phyloP scores from a whole-genome alignment of 148 eudicot species.

The Nepenthes gracilis region DNA sequence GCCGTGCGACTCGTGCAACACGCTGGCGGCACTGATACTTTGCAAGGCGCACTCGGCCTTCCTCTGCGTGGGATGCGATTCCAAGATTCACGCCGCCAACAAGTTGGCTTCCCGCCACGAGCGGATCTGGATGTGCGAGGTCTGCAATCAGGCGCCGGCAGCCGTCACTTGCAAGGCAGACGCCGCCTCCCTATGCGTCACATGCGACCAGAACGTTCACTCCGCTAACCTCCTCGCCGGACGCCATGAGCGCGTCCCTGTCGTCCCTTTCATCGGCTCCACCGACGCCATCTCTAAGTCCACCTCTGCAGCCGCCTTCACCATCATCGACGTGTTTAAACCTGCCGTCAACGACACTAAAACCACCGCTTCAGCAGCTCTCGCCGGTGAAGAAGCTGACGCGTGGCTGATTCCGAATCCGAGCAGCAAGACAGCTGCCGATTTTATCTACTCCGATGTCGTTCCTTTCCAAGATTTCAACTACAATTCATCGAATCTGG shows the following conservation, averaged over 20 bases:
- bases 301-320: conserved; percentile 9
- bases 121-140: conserved; percentile 77
- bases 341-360: background rate
- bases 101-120: conserved; percentile 41
- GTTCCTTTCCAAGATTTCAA: conserved; percentile 40
- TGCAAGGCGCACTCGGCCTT: conserved; percentile 61
- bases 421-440: conserved; percentile 10
- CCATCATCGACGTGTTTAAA: conserved; percentile 7
- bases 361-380: background rate
- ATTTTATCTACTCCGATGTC: conserved; percentile 34
- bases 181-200: conserved; percentile 54
- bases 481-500: conserved; percentile 8
- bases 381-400: conserved; percentile 27
- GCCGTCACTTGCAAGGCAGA: conserved; percentile 73
- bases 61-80: conserved; percentile 53
- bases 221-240: conserved; percentile 62
- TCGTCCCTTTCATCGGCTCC: conserved; percentile 49
- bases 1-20: conserved; percentile 45
- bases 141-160: conserved; percentile 76
- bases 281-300: conserved; percentile 11
- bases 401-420: conserved; percentile 63
- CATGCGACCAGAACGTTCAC: conserved; percentile 77
- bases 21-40: conserved; percentile 37
- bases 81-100: conserved; percentile 36
- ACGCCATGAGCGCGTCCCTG: conserved; percentile 69